phyloP scores from a whole-genome alignment of 2,329 filamentous ascomycete species.

The Dothistroma septosporum region DNA sequence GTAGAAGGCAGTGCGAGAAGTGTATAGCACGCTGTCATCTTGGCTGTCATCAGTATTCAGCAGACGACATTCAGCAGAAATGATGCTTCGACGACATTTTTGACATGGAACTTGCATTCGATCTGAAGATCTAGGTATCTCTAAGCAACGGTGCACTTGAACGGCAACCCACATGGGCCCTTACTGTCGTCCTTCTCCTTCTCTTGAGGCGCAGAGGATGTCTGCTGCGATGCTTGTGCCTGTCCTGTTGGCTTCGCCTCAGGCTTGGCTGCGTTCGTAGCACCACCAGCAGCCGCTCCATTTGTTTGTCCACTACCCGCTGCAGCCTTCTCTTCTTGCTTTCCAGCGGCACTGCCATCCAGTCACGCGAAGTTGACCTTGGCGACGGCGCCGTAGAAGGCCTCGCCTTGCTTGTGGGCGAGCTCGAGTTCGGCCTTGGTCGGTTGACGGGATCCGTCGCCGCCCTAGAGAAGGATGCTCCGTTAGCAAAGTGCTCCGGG shows the following conservation, averaged over 20 bases:
- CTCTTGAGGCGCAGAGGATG: conserved; percentile 30
- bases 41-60: background rate
- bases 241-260: too few relatives aligned
- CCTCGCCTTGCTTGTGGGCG: conserved; percentile 76
- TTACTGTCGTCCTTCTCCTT: conserved; percentile 49
- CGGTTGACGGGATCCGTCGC: conserved; percentile 81
- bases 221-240: conserved; percentile 30
- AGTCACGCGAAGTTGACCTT: conserved; percentile 73
- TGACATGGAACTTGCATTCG: background rate
- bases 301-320: conserved; percentile 14
- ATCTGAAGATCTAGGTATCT: conserved; percentile 5
- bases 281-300: conserved; percentile 10
- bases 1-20: conserved; percentile 38
- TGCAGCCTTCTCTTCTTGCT: conserved; percentile 18
- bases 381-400: conserved; percentile 72
- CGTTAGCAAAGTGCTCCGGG: background rate
- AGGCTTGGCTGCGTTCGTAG: conserved; percentile 23
- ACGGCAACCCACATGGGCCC: conserved; percentile 72
- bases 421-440: conserved; percentile 69
- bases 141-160: conserved; percentile 67
- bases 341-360: conserved; percentile 53
- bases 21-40: background rate
- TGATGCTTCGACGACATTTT: background rate
- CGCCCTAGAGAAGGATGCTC: conserved; percentile 38
- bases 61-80: background rate